Base-by-base conservation (phyloP, 1,284 basidiomycete species). In the Ceratobasidium sp. region DNA sequence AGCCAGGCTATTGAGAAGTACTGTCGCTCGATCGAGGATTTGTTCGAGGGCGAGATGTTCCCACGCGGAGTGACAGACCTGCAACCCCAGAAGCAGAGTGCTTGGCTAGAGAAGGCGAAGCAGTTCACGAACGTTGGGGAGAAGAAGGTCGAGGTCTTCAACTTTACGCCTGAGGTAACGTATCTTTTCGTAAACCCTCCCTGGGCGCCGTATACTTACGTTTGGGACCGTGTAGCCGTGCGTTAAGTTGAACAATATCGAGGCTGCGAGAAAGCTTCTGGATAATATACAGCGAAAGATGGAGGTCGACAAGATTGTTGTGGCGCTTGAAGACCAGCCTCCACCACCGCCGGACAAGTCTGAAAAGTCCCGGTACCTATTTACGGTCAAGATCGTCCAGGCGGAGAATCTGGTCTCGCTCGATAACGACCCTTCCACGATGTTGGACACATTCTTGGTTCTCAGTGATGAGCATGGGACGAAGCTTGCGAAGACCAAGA, bases 201-300 rank as follows among this genome's bases (percentile, higher is more conserved):
- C 17, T 24, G 48, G 22, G 5, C 17, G 29, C 14, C 19, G 3
- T 22, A 27, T 57, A 17, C 51, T 29, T 9, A 29, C 33, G 15
- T 24, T 54, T 33, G 41, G 47, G 8, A 29, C 9, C 19, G 29
- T 27, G 11, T 78, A 96, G 84, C 96, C 95, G 0, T 99, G 97
- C 80, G 95, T 99, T 80, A 99, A 98, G 84, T 88, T 99, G 60
- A 99, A 99, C 86, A 99, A 99, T 81, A 92, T 99, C 77, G 96
- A 98, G 79, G 93, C 95, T 1, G 96, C 97, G 0, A 89, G 97
- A 14, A 90, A 90, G 75, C 87, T 98, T 69, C 87, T 99, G 72
- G 98, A 99, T 82, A 93, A 93, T 79, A 93, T 99, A 86, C 99
- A 99, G 82, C 91, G 88, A 67, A 93, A 95, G 78, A 91, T 98